Percentiles rank a stretch among this genome's conserved stretches.
These are phyloP conservation scores for Volutella citrinella DNA, from an alignment of 2,329 filamentous ascomycete genomes.

Conservation along the genomic window DNA sequence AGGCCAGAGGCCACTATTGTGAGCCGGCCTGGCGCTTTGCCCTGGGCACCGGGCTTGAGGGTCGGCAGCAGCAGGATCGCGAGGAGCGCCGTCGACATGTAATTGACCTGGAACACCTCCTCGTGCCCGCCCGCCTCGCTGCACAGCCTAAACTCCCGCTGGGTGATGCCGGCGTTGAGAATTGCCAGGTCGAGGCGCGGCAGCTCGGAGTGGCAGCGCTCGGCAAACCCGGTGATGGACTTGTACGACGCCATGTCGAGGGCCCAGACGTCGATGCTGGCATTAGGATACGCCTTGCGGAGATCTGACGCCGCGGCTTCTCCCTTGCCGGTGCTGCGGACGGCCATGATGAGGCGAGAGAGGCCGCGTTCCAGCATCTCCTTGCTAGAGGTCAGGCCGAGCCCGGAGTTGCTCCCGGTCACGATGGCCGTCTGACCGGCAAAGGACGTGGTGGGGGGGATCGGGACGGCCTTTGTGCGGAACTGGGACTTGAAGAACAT, in stretches of 20 bases:
- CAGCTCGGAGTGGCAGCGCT: constrained; percentile 31
- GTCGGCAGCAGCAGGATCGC: constrained; percentile 31
- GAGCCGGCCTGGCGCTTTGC: constrained; percentile 21
- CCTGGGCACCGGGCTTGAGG: constrained; percentile 25
- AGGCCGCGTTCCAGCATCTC: constrained; percentile 39
- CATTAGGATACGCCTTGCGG: constrained; percentile 18
- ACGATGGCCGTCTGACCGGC: constrained; percentile 42
- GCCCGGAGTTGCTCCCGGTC: constrained; percentile 47
- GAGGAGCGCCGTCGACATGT: constrained; percentile 34
- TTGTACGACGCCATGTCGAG: constrained; percentile 47
- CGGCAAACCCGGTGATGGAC: constrained; percentile 41
- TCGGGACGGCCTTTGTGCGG: constrained; percentile 18
- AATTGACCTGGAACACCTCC: constrained; percentile 38
- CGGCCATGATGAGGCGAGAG: constrained; percentile 44
- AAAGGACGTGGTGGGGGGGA: constrained; percentile 23
- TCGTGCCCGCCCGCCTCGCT: constrained; percentile 40
- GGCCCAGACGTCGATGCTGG: constrained; percentile 45
- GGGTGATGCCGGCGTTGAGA: constrained; percentile 42
- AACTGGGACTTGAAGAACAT: constrained; percentile 29
- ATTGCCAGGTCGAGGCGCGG: constrained; percentile 41
- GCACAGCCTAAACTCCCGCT: constrained; percentile 17
- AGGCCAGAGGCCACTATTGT: constrained; percentile 31
- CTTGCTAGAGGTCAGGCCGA: constrained; percentile 43
- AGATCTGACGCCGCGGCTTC: constrained; percentile 31
- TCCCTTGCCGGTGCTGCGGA: constrained; percentile 42